Evolutionary conservation across 2,329 filamentous ascomycete genomes (phyloP).

Genomic region (Xylariaceae sp.): DNA sequence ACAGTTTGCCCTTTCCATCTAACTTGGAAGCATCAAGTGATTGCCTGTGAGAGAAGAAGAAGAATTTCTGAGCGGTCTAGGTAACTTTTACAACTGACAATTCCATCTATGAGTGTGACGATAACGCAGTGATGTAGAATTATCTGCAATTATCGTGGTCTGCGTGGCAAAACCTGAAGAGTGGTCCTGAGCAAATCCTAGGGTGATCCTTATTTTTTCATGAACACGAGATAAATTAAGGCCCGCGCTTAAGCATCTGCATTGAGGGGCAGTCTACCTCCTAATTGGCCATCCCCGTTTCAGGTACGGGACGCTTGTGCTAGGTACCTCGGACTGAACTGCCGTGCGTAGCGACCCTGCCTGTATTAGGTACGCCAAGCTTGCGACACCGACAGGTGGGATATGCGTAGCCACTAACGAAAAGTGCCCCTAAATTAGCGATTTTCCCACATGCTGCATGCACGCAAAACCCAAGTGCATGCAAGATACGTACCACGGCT

Average conservation of each 20-base stretch:
- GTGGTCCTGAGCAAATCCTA: conserved; percentile 1
- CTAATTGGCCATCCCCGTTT: conserved; percentile 23
- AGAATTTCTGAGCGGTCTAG: neutral
- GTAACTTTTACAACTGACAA: neutral
- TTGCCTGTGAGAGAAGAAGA: neutral
- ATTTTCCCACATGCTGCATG: conserved; percentile 10
- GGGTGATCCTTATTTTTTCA: conserved; percentile 18
- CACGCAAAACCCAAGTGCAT: conserved; percentile 10
- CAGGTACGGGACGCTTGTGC: conserved; percentile 16
- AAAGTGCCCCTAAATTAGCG: conserved; percentile 22
- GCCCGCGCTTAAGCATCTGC: conserved; percentile 22
- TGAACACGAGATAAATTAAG: conserved; percentile 34
- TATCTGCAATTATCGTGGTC: neutral
- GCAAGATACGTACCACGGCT: too few species aligned
- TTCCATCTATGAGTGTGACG: neutral
- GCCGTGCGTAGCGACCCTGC: too few species aligned
- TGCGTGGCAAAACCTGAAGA: too few species aligned
- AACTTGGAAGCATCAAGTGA: neutral
- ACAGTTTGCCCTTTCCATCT: conserved; percentile 5
- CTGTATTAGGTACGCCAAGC: conserved; percentile 6
- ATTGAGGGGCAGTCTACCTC: neutral
- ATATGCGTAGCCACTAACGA: conserved; percentile 24
- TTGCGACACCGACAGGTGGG: conserved; percentile 15
- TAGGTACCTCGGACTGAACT: neutral
- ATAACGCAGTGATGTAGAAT: neutral